Base-by-base conservation (phyloP, 2,329 filamentous ascomycete species). In the Nemania sp. region DNA sequence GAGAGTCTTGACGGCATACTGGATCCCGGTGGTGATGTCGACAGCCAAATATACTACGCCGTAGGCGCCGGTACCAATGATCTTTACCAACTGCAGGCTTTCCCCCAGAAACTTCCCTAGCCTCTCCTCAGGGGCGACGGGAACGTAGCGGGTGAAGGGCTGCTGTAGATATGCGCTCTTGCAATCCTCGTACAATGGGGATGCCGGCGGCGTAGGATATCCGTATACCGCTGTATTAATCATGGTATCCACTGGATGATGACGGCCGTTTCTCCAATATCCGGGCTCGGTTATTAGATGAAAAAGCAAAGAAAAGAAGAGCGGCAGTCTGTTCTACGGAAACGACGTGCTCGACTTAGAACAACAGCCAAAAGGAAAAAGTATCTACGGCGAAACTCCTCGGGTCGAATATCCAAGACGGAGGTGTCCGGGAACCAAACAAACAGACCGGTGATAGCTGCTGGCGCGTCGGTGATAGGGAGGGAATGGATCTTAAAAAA, bases 1-100 rank as follows among this genome's bases (percentile, higher is more conserved):
- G 74, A 99, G 84, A 63, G 93, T 94, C 83, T 99, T 99, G 73
- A 99, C 94, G 66, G 95, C 95, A 81, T 96, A 99, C 67, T 87
- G 88, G 60, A 87, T 84, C 74, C 90, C 86, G 68, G 88, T 94
- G 74, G 89, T 88, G 74, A 94, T 86, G 79, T 95, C 93, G 78
- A 90, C 82, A 71, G 93, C 93, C 67, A 88, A 87, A 80, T 98
- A 98, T 25, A 99, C 95, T 43, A 97, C 93, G 66, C 95, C 95
- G 77, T 99, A 99, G 59, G 95, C 95, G 69, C 95, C 95, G 52
- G 94, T 91, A 67, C 95, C 95, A 64, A 98, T 84, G 69, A 98
- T 91, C 64, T 87, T 86, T 65, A 88, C 91, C 71, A 98, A 81
- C 79, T 94, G 89, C 69, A 97, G 84, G 74, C 90, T 88, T 74